These are phyloP conservation scores for Melampsora occidentalis DNA, from an alignment of 1,284 basidiomycete species.

Conservation along the genomic window DNA sequence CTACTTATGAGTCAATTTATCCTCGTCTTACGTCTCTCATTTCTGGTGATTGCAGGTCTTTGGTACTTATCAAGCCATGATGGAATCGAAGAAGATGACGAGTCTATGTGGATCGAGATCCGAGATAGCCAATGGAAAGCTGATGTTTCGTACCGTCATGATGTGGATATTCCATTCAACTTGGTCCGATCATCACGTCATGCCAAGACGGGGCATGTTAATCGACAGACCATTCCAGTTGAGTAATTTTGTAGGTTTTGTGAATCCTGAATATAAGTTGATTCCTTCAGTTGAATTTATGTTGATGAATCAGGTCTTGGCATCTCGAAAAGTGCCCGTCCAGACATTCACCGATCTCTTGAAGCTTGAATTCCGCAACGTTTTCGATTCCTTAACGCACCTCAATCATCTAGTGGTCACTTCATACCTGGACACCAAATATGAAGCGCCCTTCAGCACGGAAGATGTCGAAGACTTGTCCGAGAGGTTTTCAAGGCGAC, in stretches of 20 bases:
- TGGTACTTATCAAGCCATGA: slow-evolving; percentile 21
- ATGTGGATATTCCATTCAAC: slow-evolving; percentile 18
- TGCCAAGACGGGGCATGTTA: slow-evolving; percentile 21
- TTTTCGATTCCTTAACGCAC: slow-evolving; percentile 8
- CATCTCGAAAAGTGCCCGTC: slow-evolving; percentile 16
- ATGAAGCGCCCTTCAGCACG: not conserved
- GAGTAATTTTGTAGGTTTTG: not conserved
- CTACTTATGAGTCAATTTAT: not conserved
- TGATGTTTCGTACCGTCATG: slow-evolving; percentile 15
- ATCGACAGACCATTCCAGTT: slow-evolving; percentile 40
- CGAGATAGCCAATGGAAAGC: slow-evolving; percentile 42
- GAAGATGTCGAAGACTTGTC: slow-evolving; percentile 6
- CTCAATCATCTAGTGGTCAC: not conserved
- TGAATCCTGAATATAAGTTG: not conserved
- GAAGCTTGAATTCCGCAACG: not conserved
- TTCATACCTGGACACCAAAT: slow-evolving; percentile 9
- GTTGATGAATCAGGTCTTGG: slow-evolving; percentile 20
- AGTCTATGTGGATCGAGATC: slow-evolving; percentile 34
- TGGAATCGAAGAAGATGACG: not conserved
- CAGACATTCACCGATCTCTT: slow-evolving; percentile 23
- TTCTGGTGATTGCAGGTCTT: slow-evolving; percentile 2
- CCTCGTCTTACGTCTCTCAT: not conserved
- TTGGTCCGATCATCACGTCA: slow-evolving; percentile 18
- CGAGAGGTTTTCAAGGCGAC: slow-evolving; percentile 31
- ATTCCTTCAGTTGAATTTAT: not conserved